Percentiles rank a stretch among this genome's conserved stretches.
Conservation (phyloP, 2,329 filamentous ascomycete species). For the Chalara sp. region DNA sequence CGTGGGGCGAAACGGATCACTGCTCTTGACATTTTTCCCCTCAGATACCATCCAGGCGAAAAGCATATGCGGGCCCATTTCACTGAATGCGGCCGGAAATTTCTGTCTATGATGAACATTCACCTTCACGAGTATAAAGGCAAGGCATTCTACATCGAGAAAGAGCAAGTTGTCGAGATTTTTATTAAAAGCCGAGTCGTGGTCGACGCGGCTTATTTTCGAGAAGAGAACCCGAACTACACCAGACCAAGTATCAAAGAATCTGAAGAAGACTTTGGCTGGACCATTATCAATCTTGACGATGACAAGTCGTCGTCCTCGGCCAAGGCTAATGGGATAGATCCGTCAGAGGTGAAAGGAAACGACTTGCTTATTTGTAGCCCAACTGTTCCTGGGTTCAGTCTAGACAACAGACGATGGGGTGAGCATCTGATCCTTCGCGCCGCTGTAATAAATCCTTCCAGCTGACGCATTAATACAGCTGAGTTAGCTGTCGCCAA, state of each 20-base stretch:
- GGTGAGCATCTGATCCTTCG: conserved; percentile 3
- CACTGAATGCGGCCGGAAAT: conserved; percentile 22
- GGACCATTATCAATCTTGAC: not conserved
- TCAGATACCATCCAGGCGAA: conserved; percentile 20
- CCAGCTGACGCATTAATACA: not conserved
- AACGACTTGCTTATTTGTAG: conserved; percentile 3
- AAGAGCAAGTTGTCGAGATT: conserved; percentile 14
- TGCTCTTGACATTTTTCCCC: conserved; percentile 25
- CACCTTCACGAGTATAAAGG: conserved; percentile 26
- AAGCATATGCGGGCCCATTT: conserved; percentile 20
- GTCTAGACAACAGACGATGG: conserved; percentile 2
- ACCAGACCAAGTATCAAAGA: conserved; percentile 4
- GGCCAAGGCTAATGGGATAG: not conserved
- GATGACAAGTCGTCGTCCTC: not conserved
- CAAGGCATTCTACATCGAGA: conserved; percentile 26
- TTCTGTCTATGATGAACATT: conserved; percentile 20
- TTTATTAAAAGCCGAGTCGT: conserved; percentile 21
- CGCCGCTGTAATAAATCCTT: not conserved
- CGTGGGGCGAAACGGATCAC: conserved; percentile 15
- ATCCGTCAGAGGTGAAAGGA: not conserved
- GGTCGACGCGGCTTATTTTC: conserved; percentile 21
- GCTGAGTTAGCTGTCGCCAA: conserved; percentile 8
- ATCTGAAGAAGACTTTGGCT: not conserved
- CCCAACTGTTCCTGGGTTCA: conserved; percentile 4
- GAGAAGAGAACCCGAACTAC: conserved; percentile 21